Evolutionary conservation across 192 early-diverging fungal species (phyloP), one percentile per base, ranked within the genome.

Genomic region (Kickxella alabastrina): DNA sequence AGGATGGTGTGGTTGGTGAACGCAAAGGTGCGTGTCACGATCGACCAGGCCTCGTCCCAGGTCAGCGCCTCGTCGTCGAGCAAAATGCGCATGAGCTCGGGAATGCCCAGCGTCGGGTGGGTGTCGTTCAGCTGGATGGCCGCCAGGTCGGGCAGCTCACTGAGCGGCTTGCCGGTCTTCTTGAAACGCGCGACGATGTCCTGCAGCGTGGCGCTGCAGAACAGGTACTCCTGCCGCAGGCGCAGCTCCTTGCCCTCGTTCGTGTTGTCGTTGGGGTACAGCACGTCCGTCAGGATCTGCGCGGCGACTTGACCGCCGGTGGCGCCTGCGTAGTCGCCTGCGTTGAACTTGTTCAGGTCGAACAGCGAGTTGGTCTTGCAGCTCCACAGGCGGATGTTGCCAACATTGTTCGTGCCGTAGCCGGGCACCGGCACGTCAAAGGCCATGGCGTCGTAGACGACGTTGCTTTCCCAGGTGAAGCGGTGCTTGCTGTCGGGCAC

Each of bases 1-100:
- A 98, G 82, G 15, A 98, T 92, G 3, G 96, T 98, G 80, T 98
- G 96, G 79, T 98, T 98, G 68, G 96, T 98, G 69, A 95, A 97
- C 15, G 92, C 95, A 80, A 95, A 96, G 1, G 88, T 91, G 59
- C 79, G 82, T 39, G 86, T 93, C 17, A 84, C 84, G 50, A 89
- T 88, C n/a, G 80, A 82, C 94, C 93, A 98, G 21, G 96, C 93
- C 49, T 85, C 84, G 71, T 97, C 96, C 96, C 96, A 98, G 34
- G 57, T 73, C 43, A 98, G 67, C 39, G 82, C 83, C 68, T 97
- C 93, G 26, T 90, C 83, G 75, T 98, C 96, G 4, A 98, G 80
- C 52, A 98, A 74, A 19, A 97, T 80, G 57, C 96, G 85, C 78
- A 92, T 87, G 43, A 98, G 72, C 79, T 98, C 96, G 19, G 87